These are phyloP conservation scores for Cercophora newfieldiana DNA, from an alignment of 495 filamentous ascomycete genomes.

Conservation along the genomic window DNA sequence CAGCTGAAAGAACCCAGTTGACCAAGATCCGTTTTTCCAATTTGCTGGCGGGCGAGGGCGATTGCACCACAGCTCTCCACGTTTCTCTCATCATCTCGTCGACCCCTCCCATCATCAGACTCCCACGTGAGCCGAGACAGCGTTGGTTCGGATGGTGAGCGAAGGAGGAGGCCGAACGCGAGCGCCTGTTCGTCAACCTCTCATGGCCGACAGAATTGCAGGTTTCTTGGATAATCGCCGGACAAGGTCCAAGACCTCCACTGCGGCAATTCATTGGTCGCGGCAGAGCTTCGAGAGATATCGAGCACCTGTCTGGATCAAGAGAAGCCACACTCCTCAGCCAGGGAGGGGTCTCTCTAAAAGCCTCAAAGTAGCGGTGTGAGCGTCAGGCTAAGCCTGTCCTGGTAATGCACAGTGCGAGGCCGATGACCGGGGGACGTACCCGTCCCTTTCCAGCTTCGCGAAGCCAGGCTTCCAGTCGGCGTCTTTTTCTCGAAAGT, in stretches of 20 bases:
- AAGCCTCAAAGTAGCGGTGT: slow-evolving; percentile 38
- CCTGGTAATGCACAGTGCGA: slow-evolving; percentile 32
- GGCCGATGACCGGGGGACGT: slow-evolving; percentile 22
- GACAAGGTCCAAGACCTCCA: background rate
- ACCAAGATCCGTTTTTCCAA: slow-evolving; percentile 1
- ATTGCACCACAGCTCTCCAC: slow-evolving; percentile 19
- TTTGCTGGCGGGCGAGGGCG: slow-evolving; percentile 8
- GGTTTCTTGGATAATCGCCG: slow-evolving; percentile 4
- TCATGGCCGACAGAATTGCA: background rate
- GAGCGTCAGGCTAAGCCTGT: slow-evolving; percentile 20
- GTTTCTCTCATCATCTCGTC: background rate
- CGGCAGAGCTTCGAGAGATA: slow-evolving; percentile 4
- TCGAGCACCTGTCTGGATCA: background rate
- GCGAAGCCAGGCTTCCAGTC: slow-evolving; percentile 7
- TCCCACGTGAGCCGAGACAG: background rate
- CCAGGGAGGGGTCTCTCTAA: slow-evolving; percentile 29
- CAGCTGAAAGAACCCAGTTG: slow-evolving; percentile 14
- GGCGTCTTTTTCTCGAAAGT: slow-evolving; percentile 1
- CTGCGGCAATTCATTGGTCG: slow-evolving; percentile 3
- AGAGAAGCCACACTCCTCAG: background rate
- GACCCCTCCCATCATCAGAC: background rate
- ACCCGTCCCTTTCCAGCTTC: slow-evolving; percentile 25
- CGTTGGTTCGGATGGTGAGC: background rate
- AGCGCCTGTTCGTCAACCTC: background rate
- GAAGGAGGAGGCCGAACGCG: too few species aligned